Percentiles rank a stretch among this genome's conserved stretches.
These are phyloP conservation scores for Citrus cavaleriei DNA, from an alignment of 345 rosid genomes.

Conservation along the genomic window DNA sequence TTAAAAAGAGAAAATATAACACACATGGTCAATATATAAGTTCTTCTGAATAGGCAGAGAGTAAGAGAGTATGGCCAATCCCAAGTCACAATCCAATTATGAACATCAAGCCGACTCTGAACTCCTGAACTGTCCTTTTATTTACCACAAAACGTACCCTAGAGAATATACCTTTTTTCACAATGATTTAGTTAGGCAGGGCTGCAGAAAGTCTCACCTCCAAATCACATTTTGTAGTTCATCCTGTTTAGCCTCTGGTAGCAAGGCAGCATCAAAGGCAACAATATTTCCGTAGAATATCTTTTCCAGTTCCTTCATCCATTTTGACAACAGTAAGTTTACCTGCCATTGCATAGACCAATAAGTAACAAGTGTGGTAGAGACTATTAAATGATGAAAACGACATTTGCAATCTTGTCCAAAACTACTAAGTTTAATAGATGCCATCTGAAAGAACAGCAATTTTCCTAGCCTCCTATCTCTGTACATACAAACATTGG, in stretches of 20 bases:
- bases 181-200: neutral
- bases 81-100: neutral
- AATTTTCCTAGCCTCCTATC: neutral
- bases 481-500: neutral
- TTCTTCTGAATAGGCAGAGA: neutral
- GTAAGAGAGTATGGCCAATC: neutral
- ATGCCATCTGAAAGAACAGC: neutral
- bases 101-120: neutral
- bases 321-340: constrained; percentile 69
- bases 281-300: constrained; percentile 91
- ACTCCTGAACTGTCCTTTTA: neutral
- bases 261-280: constrained; percentile 82
- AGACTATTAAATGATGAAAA: neutral
- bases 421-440: neutral
- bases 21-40: neutral
- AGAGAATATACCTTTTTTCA: neutral
- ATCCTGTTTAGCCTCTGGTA: constrained; percentile 75
- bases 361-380: neutral
- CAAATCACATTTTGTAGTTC: constrained; percentile 68
- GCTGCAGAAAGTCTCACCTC: constrained; percentile 46
- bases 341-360: constrained; percentile 46
- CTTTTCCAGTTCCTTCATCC: constrained; percentile 98
- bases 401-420: neutral
- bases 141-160: neutral
- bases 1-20: neutral